Conservation (phyloP, 1,284 basidiomycete species). For the Phenoliferia sp. region DNA sequence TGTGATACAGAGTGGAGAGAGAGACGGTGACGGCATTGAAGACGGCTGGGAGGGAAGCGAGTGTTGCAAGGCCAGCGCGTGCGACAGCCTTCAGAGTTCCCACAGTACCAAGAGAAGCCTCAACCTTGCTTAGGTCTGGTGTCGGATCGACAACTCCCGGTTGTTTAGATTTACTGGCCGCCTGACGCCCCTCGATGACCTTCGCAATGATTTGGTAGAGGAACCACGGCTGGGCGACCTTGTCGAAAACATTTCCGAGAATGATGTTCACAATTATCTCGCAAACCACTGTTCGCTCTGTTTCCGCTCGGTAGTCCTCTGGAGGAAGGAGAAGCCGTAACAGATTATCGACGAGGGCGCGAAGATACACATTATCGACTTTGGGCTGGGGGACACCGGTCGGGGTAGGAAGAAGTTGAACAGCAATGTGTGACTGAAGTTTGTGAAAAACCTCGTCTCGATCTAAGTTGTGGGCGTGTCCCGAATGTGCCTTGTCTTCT, state of each 20-base stretch:
- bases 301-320: conserved; percentile 63
- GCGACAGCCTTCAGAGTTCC: not conserved
- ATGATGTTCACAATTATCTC: conserved; percentile 70
- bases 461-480: conserved; percentile 51
- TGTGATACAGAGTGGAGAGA: not conserved
- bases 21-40: not conserved
- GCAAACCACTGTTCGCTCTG: conserved; percentile 66
- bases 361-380: conserved; percentile 67
- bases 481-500: conserved; percentile 55
- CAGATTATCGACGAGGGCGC: conserved; percentile 65
- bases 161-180: too few species aligned
- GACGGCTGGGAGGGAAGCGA: conserved; percentile 23
- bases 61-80: conserved; percentile 31
- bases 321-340: conserved; percentile 61
- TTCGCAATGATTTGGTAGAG: conserved; percentile 62
- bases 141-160: too few species aligned
- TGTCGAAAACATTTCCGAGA: conserved; percentile 59
- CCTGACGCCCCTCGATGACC: conserved; percentile 49
- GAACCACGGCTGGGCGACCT: conserved; percentile 74
- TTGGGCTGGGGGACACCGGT: not conserved
- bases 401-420: conserved; percentile 52
- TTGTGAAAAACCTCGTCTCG: conserved; percentile 62
- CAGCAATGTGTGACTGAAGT: conserved; percentile 70
- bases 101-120: too few species aligned
- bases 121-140: too few species aligned